These are phyloP conservation scores for Lactarius hengduanensis DNA, from an alignment of 768 basidiomycete genomes.

Conservation along the genomic window DNA sequence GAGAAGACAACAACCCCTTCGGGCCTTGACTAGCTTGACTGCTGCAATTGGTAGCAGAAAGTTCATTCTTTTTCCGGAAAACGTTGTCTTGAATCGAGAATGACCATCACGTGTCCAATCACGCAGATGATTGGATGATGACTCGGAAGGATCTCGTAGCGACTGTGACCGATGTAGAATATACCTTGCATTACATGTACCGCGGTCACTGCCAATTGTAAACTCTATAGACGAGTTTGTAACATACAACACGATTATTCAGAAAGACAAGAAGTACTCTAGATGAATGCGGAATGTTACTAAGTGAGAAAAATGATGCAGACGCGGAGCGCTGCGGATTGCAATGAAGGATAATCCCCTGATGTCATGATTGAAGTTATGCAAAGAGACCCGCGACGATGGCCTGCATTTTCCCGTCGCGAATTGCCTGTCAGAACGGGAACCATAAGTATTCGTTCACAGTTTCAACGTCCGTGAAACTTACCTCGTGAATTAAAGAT, in stretches of 20 bases:
- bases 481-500: constrained; percentile 71
- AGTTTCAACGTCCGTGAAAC: constrained; percentile 9
- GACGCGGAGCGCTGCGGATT: neutral
- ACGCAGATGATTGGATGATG: too few relatives aligned
- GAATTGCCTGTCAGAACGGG: constrained; percentile 44
- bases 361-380: constrained; percentile 4
- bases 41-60: too few relatives aligned
- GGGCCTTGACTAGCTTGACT: too few relatives aligned
- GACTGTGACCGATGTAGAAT: neutral
- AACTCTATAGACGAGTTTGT: neutral
- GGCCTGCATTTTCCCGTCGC: constrained; percentile 65
- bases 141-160: too few relatives aligned
- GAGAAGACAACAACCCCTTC: too few relatives aligned
- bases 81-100: too few relatives aligned
- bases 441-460: neutral
- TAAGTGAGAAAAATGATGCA: neutral
- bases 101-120: too few relatives aligned
- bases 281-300: neutral
- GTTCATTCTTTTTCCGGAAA: too few relatives aligned
- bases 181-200: too few relatives aligned
- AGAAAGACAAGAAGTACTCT: neutral
- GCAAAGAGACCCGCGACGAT: constrained; percentile 55
- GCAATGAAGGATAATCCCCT: neutral
- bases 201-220: too few relatives aligned
- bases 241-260: neutral